Percentiles rank a stretch among this genome's conserved stretches.
Conservation (phyloP, 345 rosid genomes). For the Mercurialis annua region DNA sequence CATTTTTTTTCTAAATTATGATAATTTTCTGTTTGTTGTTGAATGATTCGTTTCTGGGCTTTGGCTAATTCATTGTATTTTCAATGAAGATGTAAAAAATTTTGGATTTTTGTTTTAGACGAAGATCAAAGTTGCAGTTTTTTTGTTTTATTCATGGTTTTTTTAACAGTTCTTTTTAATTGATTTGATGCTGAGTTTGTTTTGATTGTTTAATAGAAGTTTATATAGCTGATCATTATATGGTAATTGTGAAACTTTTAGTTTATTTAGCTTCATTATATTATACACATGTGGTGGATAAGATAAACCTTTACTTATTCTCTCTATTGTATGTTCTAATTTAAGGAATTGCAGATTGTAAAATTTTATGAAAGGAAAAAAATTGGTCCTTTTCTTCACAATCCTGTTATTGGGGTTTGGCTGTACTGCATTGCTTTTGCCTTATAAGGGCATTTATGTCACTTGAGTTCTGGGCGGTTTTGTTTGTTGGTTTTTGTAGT, state of each 20-base stretch:
- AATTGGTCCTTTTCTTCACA: neutral
- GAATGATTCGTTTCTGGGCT: neutral
- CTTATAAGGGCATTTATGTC: neutral
- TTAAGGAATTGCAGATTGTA: neutral
- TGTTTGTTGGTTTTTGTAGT: neutral
- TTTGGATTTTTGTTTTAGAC: neutral
- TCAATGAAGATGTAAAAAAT: neutral
- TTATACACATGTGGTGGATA: neutral
- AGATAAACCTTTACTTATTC: neutral
- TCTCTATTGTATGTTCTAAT: no score
- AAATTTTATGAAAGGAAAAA: neutral
- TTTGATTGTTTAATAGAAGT: no score
- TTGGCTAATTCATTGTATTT: neutral
- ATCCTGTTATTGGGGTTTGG: neutral
- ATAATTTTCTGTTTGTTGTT: no score
- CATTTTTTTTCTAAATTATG: no score
- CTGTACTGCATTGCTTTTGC: neutral
- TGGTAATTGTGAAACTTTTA: neutral
- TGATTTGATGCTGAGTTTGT: no score
- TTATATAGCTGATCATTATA: conserved; percentile 1
- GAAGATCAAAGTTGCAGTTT: neutral
- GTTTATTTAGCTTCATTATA: neutral
- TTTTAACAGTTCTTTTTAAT: no score
- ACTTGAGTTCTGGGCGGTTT: neutral
- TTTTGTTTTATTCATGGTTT: neutral